phyloP scores from a whole-genome alignment of 2,329 filamentous ascomycete genomes.

The Alternaria conjuncta region DNA sequence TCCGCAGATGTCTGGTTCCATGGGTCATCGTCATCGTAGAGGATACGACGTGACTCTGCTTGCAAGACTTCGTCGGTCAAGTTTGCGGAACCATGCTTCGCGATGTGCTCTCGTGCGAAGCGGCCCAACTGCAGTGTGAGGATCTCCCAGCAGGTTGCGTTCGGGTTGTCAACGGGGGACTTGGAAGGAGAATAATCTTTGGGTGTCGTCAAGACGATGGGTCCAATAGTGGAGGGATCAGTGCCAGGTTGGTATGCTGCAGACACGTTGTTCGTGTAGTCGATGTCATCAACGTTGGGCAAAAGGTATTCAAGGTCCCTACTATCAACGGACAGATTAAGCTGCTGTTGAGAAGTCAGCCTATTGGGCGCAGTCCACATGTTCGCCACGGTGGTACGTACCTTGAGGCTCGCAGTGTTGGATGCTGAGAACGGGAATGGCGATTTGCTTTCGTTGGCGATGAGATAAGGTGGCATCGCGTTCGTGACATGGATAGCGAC shows the following conservation, averaged over 20 bases:
- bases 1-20: conserved; percentile 55
- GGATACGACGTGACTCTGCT: conserved; percentile 53
- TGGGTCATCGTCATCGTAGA: conserved; percentile 57
- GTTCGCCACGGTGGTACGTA: conserved; percentile 15
- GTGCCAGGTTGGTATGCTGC: conserved; percentile 22
- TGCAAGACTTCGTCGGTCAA: conserved; percentile 60
- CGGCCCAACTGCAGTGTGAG: conserved; percentile 55
- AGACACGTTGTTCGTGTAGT: conserved; percentile 15
- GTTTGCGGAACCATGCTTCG: conserved; percentile 42
- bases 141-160: conserved; percentile 58
- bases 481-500: conserved; percentile 58
- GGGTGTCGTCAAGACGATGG: conserved; percentile 26
- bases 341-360: conserved; percentile 25
- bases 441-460: conserved; percentile 55
- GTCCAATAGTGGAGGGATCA: conserved; percentile 20
- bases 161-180: conserved; percentile 19
- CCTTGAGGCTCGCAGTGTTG: conserved; percentile 41
- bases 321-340: conserved; percentile 19
- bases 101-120: conserved; percentile 51
- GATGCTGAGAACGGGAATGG: conserved; percentile 57
- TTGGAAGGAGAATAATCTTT: conserved; percentile 19
- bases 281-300: conserved; percentile 14
- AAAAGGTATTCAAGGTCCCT: conserved; percentile 38
- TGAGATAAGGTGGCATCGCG: conserved; percentile 60
- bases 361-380: background rate